phyloP scores from a whole-genome alignment of 495 filamentous ascomycete genomes.

The Aspergillus cavernicola region DNA sequence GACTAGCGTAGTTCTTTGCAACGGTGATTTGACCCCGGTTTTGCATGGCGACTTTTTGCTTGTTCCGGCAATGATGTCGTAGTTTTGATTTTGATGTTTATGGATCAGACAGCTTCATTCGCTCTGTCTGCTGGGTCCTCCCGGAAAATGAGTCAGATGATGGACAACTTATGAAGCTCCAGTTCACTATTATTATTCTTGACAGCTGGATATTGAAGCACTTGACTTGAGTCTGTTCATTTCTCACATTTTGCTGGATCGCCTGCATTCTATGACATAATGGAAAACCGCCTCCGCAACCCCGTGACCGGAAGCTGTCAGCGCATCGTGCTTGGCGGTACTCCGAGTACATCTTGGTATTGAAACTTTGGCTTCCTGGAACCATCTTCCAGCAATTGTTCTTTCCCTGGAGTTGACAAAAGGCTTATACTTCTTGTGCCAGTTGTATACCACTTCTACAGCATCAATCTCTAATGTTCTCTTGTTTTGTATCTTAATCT shows the following conservation, averaged over 20 bases:
- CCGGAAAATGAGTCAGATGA: too few relatives aligned
- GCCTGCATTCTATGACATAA: conserved; percentile 30
- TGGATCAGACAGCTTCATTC: neutral
- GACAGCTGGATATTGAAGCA: neutral
- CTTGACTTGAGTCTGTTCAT: neutral
- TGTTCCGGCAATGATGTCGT: conserved; percentile 1
- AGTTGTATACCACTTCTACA: neutral
- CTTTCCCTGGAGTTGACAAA: neutral
- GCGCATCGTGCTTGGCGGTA: conserved; percentile 35
- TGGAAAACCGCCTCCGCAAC: conserved; percentile 18
- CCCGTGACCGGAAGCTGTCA: conserved; percentile 17
- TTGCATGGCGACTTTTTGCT: conserved; percentile 11
- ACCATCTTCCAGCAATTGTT: neutral
- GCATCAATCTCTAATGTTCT: neutral
- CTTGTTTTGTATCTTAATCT: neutral
- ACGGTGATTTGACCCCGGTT: conserved; percentile 12
- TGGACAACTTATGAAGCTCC: neutral
- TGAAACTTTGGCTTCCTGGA: neutral
- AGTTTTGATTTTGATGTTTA: too few relatives aligned
- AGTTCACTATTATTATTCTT: neutral
- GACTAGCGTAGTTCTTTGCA: conserved; percentile 4
- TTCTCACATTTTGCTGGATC: conserved; percentile 8
- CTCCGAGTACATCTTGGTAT: neutral
- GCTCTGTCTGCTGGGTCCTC: too few relatives aligned
- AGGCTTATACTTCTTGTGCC: neutral